A percentile compares a stretch with the other conserved stretches of the same genome.
Conservation (phyloP, 2,329 filamentous ascomycete genomes). For the Myriosclerotinia duriaeana region DNA sequence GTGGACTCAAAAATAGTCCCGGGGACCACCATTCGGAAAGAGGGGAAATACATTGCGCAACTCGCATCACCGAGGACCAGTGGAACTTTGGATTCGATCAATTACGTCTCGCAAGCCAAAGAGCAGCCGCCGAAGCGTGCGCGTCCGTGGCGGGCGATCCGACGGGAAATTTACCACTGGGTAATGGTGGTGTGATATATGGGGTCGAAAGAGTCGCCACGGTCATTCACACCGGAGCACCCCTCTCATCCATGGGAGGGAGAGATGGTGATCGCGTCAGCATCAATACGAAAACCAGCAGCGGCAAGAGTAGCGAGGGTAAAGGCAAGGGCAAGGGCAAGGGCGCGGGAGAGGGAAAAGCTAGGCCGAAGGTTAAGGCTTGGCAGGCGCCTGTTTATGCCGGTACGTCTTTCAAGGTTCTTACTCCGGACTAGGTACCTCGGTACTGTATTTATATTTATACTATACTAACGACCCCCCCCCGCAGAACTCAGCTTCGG, state of each 20-base stretch:
- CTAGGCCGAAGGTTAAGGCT: slow-evolving; percentile 43
- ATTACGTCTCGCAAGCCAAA: slow-evolving; percentile 36
- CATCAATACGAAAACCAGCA: slow-evolving; percentile 34
- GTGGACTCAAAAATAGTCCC: slow-evolving; percentile 27
- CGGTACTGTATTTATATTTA: too few relatives aligned
- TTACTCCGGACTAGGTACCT: background rate
- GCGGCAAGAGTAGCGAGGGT: slow-evolving; percentile 33
- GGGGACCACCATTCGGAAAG: background rate
- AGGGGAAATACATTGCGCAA: slow-evolving; percentile 35
- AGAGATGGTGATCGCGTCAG: slow-evolving; percentile 30
- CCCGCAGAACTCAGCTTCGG: slow-evolving; percentile 20
- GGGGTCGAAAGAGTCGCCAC: slow-evolving; percentile 31
- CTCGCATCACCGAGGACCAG: slow-evolving; percentile 25
- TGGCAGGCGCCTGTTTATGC: slow-evolving; percentile 47
- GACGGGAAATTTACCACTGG: slow-evolving; percentile 22
- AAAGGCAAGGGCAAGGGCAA: slow-evolving; percentile 33
- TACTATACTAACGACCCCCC: slow-evolving; percentile 16
- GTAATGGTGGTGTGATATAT: slow-evolving; percentile 33
- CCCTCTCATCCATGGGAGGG: slow-evolving; percentile 18
- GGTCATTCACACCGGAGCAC: slow-evolving; percentile 23
- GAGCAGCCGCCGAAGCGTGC: slow-evolving; percentile 39
- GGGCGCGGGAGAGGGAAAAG: slow-evolving; percentile 33
- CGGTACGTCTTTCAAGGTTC: slow-evolving; percentile 39
- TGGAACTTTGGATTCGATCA: slow-evolving; percentile 38
- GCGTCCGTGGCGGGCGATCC: slow-evolving; percentile 31